phyloP scores from a whole-genome alignment of 306 rosid species.

The Biancaea sappan region DNA sequence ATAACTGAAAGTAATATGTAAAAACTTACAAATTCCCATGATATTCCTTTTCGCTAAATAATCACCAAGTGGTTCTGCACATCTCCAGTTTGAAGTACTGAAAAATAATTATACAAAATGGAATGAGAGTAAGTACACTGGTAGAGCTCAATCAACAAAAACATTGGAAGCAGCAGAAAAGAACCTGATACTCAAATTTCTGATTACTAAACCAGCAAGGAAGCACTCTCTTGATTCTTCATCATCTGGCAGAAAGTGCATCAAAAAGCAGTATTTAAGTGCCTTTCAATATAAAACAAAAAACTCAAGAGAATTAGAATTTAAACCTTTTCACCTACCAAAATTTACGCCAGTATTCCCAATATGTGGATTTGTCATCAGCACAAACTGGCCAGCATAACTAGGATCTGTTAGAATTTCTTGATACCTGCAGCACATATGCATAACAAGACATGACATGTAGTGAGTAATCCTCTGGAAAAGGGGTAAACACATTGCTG shows the following conservation, averaged over 20 bases:
- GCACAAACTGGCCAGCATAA: conserved; percentile 94
- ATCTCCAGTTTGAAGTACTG: conserved; percentile 97
- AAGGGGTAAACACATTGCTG: background rate
- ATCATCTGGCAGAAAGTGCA: conserved; percentile 60
- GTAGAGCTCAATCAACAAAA: conserved; percentile 19
- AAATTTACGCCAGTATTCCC: conserved; percentile 94
- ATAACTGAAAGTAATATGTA: background rate
- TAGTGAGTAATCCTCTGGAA: background rate
- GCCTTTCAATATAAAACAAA: conserved; percentile 20
- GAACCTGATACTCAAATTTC: conserved; percentile 85
- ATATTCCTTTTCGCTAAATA: conserved; percentile 81
- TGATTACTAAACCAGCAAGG: conserved; percentile 83
- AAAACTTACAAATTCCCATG: conserved; percentile 95
- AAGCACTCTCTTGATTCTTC: conserved; percentile 82
- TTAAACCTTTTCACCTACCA: conserved; percentile 45
- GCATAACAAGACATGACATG: conserved; percentile 10
- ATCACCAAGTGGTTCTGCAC: conserved; percentile 64
- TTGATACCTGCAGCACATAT: conserved; percentile 67
- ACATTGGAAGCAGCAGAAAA: background rate
- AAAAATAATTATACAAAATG: conserved; percentile 26
- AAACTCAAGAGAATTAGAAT: background rate
- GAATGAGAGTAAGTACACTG: conserved; percentile 8
- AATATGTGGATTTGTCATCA: conserved; percentile 93
- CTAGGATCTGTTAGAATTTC: conserved; percentile 97
- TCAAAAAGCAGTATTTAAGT: background rate